Percentiles rank a stretch among this genome's conserved stretches.
Evolutionary conservation across 148 eudicot species (phyloP).

Genomic region (Vaccinium corymbosum): DNA sequence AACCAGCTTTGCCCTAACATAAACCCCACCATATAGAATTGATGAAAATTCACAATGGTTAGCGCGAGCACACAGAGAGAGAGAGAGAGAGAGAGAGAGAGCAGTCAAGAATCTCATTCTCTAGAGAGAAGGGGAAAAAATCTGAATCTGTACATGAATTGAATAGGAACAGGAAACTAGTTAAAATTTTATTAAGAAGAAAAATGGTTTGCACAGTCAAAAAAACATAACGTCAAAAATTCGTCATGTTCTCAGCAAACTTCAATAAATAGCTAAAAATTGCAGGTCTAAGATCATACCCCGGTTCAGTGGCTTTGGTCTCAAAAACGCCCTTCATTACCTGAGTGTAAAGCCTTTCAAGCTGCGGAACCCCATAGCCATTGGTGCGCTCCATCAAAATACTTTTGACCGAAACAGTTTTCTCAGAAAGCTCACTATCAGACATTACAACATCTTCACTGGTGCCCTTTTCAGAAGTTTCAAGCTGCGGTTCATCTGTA

Average conservation of each 20-base stretch:
- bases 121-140: neutral
- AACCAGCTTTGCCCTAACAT: neutral
- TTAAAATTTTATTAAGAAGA: neutral
- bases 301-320: slow-evolving; percentile 38
- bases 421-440: slow-evolving; percentile 47
- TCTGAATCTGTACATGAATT: neutral
- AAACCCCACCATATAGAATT: neutral
- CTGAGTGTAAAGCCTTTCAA: slow-evolving; percentile 77
- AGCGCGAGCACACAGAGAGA: too few relatives aligned
- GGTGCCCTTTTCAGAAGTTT: slow-evolving; percentile 23
- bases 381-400: slow-evolving; percentile 52
- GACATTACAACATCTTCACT: slow-evolving; percentile 48
- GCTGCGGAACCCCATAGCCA: slow-evolving; percentile 73
- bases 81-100: neutral
- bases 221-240: slow-evolving; percentile 46
- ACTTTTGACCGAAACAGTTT: slow-evolving; percentile 56
- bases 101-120: neutral
- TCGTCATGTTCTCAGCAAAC: slow-evolving; percentile 55
- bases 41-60: neutral
- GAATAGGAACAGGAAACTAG: neutral
- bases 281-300: slow-evolving; percentile 44
- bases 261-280: slow-evolving; percentile 62
- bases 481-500: slow-evolving; percentile 30
- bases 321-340: slow-evolving; percentile 75
- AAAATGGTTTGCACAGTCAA: neutral